Evolutionary conservation across 208 protist genomes (phyloP).

Genomic region (Porcisia deanei): DNA sequence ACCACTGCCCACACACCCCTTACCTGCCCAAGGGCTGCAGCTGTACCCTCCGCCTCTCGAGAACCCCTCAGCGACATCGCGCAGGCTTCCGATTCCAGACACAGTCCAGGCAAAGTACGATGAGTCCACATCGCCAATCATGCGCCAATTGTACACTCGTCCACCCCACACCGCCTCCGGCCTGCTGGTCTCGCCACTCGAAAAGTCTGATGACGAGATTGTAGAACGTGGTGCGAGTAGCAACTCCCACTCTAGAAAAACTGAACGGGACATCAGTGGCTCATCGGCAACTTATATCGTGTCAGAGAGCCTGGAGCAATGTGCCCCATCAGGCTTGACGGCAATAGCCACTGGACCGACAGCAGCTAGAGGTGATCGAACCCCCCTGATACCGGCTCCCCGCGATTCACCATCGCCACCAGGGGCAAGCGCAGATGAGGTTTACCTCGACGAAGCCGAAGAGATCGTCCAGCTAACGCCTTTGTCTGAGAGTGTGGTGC

Average conservation of each 20-base stretch:
- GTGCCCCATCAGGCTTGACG: neutral
- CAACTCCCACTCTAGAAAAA: neutral
- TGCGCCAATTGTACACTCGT: neutral
- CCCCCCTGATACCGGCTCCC: neutral
- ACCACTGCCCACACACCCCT: neutral
- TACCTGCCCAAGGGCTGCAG: neutral
- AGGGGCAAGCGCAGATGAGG: neutral
- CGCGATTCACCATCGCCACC: neutral
- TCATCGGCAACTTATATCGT: neutral
- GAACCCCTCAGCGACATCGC: neutral
- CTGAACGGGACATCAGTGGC: neutral
- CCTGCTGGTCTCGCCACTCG: neutral
- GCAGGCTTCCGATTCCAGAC: neutral
- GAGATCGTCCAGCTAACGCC: neutral
- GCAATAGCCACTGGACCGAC: neutral
- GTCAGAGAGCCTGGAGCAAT: neutral
- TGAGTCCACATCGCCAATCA: neutral
- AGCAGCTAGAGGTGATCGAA: neutral
- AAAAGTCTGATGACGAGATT: neutral
- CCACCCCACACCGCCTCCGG: neutral
- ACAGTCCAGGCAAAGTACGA: neutral
- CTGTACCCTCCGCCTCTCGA: neutral
- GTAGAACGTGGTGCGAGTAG: neutral
- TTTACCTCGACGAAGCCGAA: neutral
- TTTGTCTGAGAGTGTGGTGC: neutral